Base-by-base conservation (phyloP, 768 basidiomycete genomes). In the Kwoniella bestiolae region DNA sequence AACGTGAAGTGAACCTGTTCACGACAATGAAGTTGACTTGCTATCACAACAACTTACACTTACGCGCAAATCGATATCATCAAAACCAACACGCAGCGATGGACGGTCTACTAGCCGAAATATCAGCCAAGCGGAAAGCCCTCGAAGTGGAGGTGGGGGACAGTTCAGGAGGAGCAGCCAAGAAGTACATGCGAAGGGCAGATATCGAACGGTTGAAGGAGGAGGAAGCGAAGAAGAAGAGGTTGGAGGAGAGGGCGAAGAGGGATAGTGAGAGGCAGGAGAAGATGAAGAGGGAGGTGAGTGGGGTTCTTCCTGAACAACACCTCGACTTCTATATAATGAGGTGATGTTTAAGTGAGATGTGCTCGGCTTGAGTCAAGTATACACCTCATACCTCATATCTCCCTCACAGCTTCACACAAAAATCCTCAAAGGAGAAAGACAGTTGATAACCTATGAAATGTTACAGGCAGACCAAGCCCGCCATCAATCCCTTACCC, bases 31-130 rank as follows among this genome's bases (percentile, higher is more conserved):
- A 31, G n/a, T n/a, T n/a, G n/a, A n/a, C n/a, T n/a, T n/a, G 29
- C 29, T 7, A n/a, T 23, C 51, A 53, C 29, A 31, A 53, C 12
- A 29, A 31, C 31, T 14, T 8, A 52, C 49, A 25, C 3, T 12
- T 50, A 50, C 25, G n/a, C 50, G 50, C 14, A 52, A 52, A 52
- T 14, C 50, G 50, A 52, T 14, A 52, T 52, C 25, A 34, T 25
- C 5, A 23, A n/a, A 49, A 68, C n/a, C n/a, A n/a, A n/a, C n/a
- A n/a, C n/a, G n/a, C n/a, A n/a, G n/a, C n/a, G 59, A 97, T 99
- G 94, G 90, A 97, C 80, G 88, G 88, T 9, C 90, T 99, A 77
- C 90, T 91, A 70, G 89, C 91, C 58, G 92, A 94, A 80, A 89
- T 99, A 66, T 89, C 88, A 16, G 82, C 86, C 60, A 98, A 99